Conservation (phyloP, 2,329 filamentous ascomycete genomes). For the Paradendryphiella salina region DNA sequence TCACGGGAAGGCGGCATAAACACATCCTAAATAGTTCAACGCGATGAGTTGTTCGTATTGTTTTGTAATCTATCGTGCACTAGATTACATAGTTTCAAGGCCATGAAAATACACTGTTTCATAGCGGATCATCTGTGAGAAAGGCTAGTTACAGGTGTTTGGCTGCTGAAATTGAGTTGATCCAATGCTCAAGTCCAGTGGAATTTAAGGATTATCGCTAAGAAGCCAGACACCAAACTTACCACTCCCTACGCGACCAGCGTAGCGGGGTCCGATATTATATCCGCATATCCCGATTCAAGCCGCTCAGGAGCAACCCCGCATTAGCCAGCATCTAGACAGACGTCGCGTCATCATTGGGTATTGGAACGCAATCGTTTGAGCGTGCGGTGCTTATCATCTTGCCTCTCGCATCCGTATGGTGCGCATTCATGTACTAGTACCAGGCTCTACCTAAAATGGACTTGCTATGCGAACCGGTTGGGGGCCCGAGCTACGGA, state of each 20-base stretch:
- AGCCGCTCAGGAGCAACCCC: conserved; percentile 15
- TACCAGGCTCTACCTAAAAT: neutral
- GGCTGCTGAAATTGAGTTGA: neutral
- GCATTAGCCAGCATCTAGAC: conserved; percentile 15
- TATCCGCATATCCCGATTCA: conserved; percentile 17
- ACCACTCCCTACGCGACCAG: neutral
- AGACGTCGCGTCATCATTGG: conserved; percentile 2
- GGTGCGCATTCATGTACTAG: neutral
- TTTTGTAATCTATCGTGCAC: too few relatives aligned
- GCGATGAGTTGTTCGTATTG: too few relatives aligned
- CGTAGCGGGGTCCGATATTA: conserved; percentile 3
- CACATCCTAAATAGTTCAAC: too few relatives aligned
- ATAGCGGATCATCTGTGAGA: too few relatives aligned
- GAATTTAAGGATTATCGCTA: too few relatives aligned
- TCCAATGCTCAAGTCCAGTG: neutral
- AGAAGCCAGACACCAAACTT: neutral
- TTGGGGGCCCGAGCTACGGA: conserved; percentile 23
- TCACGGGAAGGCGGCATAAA: too few relatives aligned
- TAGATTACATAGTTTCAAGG: too few relatives aligned
- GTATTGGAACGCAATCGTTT: conserved; percentile 1
- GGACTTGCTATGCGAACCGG: conserved; percentile 18
- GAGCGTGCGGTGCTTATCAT: conserved; percentile 14
- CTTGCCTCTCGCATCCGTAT: conserved; percentile 2
- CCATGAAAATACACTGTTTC: too few relatives aligned
- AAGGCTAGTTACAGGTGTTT: neutral